A percentile compares a stretch with the other conserved stretches of the same genome.
Evolutionary conservation across 768 basidiomycete genomes (phyloP).

Genomic region (Inosperma sp.): DNA sequence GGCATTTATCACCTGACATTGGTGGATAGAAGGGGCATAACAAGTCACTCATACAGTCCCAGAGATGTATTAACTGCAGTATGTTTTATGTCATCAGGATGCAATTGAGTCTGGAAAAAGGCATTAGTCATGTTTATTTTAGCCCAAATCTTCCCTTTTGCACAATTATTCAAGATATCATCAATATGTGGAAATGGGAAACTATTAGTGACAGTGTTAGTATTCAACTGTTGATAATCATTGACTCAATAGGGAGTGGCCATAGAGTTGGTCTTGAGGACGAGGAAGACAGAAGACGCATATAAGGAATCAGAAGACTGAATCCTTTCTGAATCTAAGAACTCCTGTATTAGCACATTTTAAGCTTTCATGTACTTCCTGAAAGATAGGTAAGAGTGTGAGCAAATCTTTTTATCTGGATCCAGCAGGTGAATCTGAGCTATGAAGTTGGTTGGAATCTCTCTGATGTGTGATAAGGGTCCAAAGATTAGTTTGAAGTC

Average conservation of each 20-base stretch:
- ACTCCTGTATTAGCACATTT: conserved; percentile 29
- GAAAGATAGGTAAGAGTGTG: conserved; percentile 28
- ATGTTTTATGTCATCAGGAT: conserved; percentile 20
- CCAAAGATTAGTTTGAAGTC: conserved; percentile 24
- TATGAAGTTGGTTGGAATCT: conserved; percentile 20
- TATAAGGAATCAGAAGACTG: conserved; percentile 23
- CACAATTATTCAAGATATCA: conserved; percentile 33
- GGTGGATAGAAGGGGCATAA: conserved; percentile 38
- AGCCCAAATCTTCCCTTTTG: conserved; percentile 28
- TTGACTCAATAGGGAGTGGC: conserved; percentile 34
- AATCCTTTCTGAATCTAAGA: conserved; percentile 30
- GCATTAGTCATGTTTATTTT: conserved; percentile 25
- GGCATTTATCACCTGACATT: conserved; percentile 20
- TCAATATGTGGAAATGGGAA: conserved; percentile 28
- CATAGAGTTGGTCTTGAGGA: conserved; percentile 28
- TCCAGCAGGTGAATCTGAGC: conserved; percentile 27
- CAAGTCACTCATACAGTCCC: conserved; percentile 39
- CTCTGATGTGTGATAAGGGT: conserved; percentile 23
- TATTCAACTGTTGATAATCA: conserved; percentile 31
- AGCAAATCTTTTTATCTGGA: conserved; percentile 20
- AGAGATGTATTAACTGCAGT: conserved; percentile 37
- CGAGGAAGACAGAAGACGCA: conserved; percentile 35
- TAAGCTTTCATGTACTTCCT: conserved; percentile 32
- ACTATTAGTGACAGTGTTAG: conserved; percentile 26
- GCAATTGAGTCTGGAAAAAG: conserved; percentile 24